Conservation (phyloP, 805 yeast species). For the Peterozyma toletana region DNA sequence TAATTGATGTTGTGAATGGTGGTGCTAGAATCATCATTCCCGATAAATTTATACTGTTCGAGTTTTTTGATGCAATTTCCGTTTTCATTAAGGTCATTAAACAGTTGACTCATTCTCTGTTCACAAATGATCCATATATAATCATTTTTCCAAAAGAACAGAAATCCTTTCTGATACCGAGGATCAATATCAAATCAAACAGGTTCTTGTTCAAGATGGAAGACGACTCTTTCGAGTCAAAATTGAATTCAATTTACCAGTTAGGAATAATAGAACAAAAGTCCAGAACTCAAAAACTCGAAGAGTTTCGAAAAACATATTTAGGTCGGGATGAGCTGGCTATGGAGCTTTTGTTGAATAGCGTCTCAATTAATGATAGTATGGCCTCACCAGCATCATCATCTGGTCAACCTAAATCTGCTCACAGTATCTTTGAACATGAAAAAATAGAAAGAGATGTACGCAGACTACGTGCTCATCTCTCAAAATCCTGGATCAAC, state of each 20-base stretch:
- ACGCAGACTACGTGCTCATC: conserved; percentile 18
- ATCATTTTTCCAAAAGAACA: conserved; percentile 30
- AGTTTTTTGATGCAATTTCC: conserved; percentile 72
- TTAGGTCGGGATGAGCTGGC: conserved; percentile 8
- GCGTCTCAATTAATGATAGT: conserved; percentile 2
- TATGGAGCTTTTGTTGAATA: not conserved
- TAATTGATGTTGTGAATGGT: conserved; percentile 20
- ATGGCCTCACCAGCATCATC: not conserved
- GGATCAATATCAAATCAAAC: conserved; percentile 31
- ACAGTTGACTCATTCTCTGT: conserved; percentile 49
- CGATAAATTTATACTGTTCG: conserved; percentile 64
- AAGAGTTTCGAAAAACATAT: conserved; percentile 10
- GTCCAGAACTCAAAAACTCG: conserved; percentile 33
- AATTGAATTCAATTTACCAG: conserved; percentile 48
- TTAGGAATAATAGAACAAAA: conserved; percentile 53
- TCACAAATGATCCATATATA: conserved; percentile 27
- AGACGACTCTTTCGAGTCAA: conserved; percentile 61
- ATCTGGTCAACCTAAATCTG: not conserved
- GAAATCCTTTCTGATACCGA: conserved; percentile 29
- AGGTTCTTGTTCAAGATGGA: conserved; percentile 42
- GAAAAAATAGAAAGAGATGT: conserved; percentile 8
- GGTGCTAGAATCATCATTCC: conserved; percentile 56
- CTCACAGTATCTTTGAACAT: not conserved
- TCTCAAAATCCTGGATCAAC: conserved; percentile 58
- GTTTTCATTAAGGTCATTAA: conserved; percentile 59